Conservation (phyloP, 805 yeast genomes). For the Ogataea naganishii region DNA sequence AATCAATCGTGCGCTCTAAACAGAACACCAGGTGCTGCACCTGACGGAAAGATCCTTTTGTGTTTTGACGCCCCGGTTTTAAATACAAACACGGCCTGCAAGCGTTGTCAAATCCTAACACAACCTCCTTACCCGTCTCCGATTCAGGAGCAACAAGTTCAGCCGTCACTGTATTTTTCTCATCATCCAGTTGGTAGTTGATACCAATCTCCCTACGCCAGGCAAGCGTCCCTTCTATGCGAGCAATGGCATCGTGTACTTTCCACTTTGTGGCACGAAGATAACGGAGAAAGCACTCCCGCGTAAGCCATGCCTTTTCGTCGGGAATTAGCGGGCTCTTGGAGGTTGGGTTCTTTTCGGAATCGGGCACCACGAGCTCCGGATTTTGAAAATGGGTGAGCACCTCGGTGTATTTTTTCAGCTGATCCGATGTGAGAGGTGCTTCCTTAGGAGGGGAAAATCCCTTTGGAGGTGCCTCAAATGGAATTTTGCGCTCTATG, state of each 20-base stretch:
- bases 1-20: slow-evolving; percentile 88
- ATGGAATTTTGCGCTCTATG: slow-evolving; percentile 36
- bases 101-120: slow-evolving; percentile 84
- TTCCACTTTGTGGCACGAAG: slow-evolving; percentile 93
- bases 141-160: slow-evolving; percentile 57
- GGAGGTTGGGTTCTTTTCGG: slow-evolving; percentile 30
- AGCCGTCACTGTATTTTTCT: slow-evolving; percentile 40
- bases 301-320: slow-evolving; percentile 89
- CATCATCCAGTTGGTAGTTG: slow-evolving; percentile 33
- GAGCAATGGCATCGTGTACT: slow-evolving; percentile 54
- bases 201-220: slow-evolving; percentile 96
- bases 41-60: slow-evolving; percentile 81
- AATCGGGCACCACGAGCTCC: slow-evolving; percentile 38
- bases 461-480: slow-evolving; percentile 41
- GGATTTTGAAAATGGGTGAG: slow-evolving; percentile 51
- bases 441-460: slow-evolving; percentile 42
- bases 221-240: slow-evolving; percentile 69
- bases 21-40: slow-evolving; percentile 93
- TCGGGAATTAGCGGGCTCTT: slow-evolving; percentile 28
- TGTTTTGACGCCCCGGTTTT: slow-evolving; percentile 93
- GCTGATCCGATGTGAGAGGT: slow-evolving; percentile 44
- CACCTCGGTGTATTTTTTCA: slow-evolving; percentile 52
- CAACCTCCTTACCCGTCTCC: slow-evolving; percentile 87
- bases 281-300: slow-evolving; percentile 86
- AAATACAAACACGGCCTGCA: slow-evolving; percentile 87